A percentile compares a stretch with the other conserved stretches of the same genome.
Evolutionary conservation across 2,329 filamentous ascomycete genomes (phyloP).

Genomic region (Cordyceps cicadae): DNA sequence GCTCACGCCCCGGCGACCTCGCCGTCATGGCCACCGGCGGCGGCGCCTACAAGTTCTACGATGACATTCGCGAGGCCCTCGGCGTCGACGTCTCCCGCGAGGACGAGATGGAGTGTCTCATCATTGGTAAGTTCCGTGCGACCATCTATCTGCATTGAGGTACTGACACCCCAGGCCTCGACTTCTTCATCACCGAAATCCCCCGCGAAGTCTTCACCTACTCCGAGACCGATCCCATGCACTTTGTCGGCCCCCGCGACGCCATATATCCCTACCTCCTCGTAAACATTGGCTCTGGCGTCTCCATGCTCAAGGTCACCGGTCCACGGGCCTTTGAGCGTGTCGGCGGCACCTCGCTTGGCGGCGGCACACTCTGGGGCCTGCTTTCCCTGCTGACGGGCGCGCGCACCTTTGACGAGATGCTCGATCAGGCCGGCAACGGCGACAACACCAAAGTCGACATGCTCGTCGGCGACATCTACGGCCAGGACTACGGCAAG

Average conservation of each 20-base stretch:
- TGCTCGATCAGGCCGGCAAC: conserved; percentile 82
- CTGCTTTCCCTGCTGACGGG: conserved; percentile 84
- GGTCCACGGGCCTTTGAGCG: conserved; percentile 79
- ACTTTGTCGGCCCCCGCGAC: conserved; percentile 72
- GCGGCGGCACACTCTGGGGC: conserved; percentile 96
- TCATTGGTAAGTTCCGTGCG: conserved; percentile 56
- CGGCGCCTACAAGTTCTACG: conserved; percentile 94
- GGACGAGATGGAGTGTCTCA: conserved; percentile 98
- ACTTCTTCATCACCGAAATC: conserved; percentile 98
- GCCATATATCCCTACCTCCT: conserved; percentile 90
- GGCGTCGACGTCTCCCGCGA: conserved; percentile 84
- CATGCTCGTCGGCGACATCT: conserved; percentile 96
- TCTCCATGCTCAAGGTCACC: conserved; percentile 94
- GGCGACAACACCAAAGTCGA: conserved; percentile 93
- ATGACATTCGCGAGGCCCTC: conserved; percentile 73
- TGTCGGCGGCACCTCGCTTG: conserved; percentile 89
- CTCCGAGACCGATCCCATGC: conserved; percentile 82
- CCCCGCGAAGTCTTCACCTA: conserved; percentile 96
- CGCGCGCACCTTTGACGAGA: conserved; percentile 94
- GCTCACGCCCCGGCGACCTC: conserved; percentile 60
- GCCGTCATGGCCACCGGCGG: conserved; percentile 95
- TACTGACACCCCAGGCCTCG: conserved; percentile 55
- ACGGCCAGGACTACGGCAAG: conserved; percentile 90
- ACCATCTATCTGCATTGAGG: background rate
- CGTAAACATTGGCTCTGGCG: conserved; percentile 95